phyloP scores from a whole-genome alignment of 176 grass and related monocot species.

The Dactylis glomerata region DNA sequence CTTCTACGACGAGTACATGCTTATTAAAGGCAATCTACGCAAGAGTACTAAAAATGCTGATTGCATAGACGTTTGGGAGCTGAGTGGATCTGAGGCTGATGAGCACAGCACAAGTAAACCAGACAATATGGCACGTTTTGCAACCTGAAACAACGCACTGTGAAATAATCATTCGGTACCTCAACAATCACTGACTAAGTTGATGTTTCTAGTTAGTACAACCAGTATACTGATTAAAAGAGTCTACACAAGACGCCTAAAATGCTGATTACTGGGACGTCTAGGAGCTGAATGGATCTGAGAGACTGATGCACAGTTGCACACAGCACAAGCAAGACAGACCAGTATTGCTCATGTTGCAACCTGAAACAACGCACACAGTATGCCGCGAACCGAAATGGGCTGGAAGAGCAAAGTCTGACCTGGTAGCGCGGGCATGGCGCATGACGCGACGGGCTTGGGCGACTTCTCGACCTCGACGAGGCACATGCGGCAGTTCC shows the following conservation, averaged over 20 bases:
- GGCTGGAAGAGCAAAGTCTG: background rate
- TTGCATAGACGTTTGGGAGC: too few species aligned
- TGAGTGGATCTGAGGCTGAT: too few species aligned
- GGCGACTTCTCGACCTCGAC: constrained; percentile 99
- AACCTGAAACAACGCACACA: background rate
- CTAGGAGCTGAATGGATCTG: constrained; percentile 16
- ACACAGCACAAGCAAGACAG: background rate
- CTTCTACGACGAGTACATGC: too few species aligned
- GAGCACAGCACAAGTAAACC: too few species aligned
- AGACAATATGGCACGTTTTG: too few species aligned
- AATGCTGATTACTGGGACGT: background rate
- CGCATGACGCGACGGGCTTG: constrained; percentile 97
- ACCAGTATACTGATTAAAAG: background rate
- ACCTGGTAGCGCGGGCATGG: constrained; percentile 97
- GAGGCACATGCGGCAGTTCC: constrained; percentile 99
- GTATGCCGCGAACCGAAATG: background rate
- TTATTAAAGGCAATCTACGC: too few species aligned
- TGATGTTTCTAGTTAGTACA: background rate
- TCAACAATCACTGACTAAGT: background rate
- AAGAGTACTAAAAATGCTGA: too few species aligned
- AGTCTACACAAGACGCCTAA: background rate
- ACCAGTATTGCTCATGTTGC: background rate
- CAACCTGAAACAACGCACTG: too few species aligned
- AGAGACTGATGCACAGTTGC: background rate
- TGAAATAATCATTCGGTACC: too few species aligned